Evolutionary conservation across 2,329 filamentous ascomycete species (phyloP), one percentile per base, ranked within the genome.

Genomic region (Immersiporthe knoxdaviesiana): DNA sequence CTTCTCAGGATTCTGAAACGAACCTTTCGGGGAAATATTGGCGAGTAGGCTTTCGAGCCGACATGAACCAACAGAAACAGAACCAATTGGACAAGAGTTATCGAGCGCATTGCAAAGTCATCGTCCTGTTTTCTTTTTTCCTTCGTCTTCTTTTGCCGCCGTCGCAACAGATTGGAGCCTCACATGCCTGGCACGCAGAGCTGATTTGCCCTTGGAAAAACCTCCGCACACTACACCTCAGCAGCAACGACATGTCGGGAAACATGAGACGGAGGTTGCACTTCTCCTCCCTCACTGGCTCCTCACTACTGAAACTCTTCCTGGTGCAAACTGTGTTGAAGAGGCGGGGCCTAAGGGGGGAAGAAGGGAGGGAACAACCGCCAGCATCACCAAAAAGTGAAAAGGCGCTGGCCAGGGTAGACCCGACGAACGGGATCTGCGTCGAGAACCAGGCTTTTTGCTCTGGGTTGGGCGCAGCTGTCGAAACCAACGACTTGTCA

Each of bases 131-230:
- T 39, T 35, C 35, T 35, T 35, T 35, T 35, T 35, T 35, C 35
- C 35, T 35, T 35, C 35, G n/a, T n/a, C 35, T 39, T 39, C 37
- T n/a, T 50, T 50, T 11, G 16, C 41, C 10, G 37, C 8, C 12
- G n/a, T 21, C 18, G 61, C 35, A 18, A 12, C 59, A 62, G 35
- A 39, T 24, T 16, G 24, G 27, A 30, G 61, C 50, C 50, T 56
- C 56, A 61, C 56, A 54, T 35, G 61, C 50, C 41, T 66, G 47
- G 32, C 35, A 27, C 56, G 41, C 56, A 60, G 35, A 44, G 44
- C 63, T 68, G 63, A 66, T 68, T 68, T 35, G 67, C 50, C 44
- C 67, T 61, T 61, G 63, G 59, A 35, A 35, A 4, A 4, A 35
- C 8, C 35, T 35, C 4, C n/a, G n/a, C n/a, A n/a, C 60, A 12